A percentile compares a stretch with the other conserved stretches of the same genome.
These are phyloP conservation scores for Hanseniaspora guilliermondii DNA, from an alignment of 805 yeast species.

Conservation along the genomic window DNA sequence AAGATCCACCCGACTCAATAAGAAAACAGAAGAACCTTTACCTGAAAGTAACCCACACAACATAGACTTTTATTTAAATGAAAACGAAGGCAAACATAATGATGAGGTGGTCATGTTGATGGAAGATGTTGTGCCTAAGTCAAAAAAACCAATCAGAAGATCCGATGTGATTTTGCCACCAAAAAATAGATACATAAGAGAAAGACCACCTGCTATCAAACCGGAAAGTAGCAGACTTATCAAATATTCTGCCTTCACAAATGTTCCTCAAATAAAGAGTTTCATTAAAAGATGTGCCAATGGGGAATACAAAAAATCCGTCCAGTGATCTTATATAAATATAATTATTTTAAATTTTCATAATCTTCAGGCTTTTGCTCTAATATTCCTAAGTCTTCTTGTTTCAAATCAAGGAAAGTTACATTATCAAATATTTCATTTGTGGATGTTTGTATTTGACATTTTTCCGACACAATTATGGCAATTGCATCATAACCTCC, in stretches of 20 bases:
- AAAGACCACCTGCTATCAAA: constrained; percentile 25
- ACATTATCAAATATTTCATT: constrained; percentile 35
- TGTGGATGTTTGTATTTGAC: constrained; percentile 24
- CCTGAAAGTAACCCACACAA: constrained; percentile 10
- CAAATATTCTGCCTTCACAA: constrained; percentile 23
- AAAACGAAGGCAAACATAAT: constrained; percentile 9
- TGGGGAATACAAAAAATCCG: constrained; percentile 6
- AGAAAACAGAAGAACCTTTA: constrained; percentile 13
- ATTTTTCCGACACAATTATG: constrained; percentile 43
- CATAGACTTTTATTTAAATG: background rate
- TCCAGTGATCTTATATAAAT: constrained; percentile 14
- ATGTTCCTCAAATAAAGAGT: constrained; percentile 20
- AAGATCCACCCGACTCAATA: constrained; percentile 22
- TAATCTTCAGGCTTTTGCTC: constrained; percentile 34
- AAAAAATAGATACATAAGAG: constrained; percentile 24
- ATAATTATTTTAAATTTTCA: constrained; percentile 13
- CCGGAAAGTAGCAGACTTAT: constrained; percentile 22
- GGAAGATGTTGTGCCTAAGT: constrained; percentile 25
- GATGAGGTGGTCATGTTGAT: constrained; percentile 21
- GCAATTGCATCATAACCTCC: constrained; percentile 95
- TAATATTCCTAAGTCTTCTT: constrained; percentile 46
- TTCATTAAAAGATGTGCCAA: constrained; percentile 13
- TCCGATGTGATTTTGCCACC: constrained; percentile 28
- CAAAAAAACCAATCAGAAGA: constrained; percentile 24
- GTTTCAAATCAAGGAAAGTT: constrained; percentile 55